Evolutionary conservation across 2,329 filamentous ascomycete species (phyloP).

Genomic region (Exophiala sideris): DNA sequence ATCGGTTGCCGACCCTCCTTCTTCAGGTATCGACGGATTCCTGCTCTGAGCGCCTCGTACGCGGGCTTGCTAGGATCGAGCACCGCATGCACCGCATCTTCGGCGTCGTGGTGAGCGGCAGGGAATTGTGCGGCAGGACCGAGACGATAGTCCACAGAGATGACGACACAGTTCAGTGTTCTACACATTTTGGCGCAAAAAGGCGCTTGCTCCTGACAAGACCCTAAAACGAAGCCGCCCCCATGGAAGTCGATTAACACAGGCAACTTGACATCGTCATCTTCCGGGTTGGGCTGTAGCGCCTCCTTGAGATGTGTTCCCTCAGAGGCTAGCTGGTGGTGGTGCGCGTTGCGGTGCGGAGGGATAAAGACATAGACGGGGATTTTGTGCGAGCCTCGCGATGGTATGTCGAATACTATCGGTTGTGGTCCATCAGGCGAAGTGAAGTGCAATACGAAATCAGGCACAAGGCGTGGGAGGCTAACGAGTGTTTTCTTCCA

Average conservation of each 20-base stretch:
- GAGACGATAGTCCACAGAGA: constrained; percentile 49
- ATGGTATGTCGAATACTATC: constrained; percentile 25
- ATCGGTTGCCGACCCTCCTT: constrained; percentile 16
- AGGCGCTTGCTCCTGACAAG: constrained; percentile 37
- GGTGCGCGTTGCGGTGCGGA: constrained; percentile 11
- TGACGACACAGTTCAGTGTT: constrained; percentile 40
- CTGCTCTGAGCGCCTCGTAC: constrained; percentile 19
- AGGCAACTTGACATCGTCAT: constrained; percentile 18
- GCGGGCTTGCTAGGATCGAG: constrained; percentile 31
- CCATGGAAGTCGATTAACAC: constrained; percentile 30
- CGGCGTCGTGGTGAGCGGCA: constrained; percentile 47
- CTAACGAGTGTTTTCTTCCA: constrained; percentile 29
- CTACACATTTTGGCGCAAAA: constrained; percentile 47
- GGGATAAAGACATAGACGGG: constrained; percentile 29
- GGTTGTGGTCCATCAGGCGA: constrained; percentile 28
- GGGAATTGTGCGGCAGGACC: constrained; percentile 48
- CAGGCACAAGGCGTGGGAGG: constrained; percentile 25
- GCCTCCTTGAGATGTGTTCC: constrained; percentile 17
- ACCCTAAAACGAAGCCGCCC: constrained; percentile 28
- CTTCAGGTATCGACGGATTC: constrained; percentile 20
- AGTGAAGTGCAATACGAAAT: constrained; percentile 26
- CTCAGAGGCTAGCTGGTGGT: constrained; percentile 5
- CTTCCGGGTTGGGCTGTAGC: not conserved
- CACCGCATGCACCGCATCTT: constrained; percentile 45
- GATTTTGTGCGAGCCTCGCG: constrained; percentile 25